Base-by-base conservation (phyloP, 495 filamentous ascomycete genomes). In the Podospora pseudoanserina region DNA sequence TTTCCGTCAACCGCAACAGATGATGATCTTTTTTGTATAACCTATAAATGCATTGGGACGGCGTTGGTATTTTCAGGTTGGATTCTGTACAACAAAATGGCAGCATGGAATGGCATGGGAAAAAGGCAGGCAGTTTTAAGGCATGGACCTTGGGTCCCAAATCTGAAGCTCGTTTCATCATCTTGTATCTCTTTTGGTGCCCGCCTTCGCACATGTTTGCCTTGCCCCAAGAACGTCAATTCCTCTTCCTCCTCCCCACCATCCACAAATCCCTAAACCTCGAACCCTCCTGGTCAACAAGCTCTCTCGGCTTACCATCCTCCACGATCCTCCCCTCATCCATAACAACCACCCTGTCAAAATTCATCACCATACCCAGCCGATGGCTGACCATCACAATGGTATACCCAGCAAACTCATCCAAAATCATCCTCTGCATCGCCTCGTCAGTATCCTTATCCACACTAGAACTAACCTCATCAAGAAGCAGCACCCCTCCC, bases 1-100 rank as follows among this genome's bases (percentile, higher is more conserved):
- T 93, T 88, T 83, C 91, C 23, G 87, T 89, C 44, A 97, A 97
- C 78, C 85, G 94, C 30, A 93, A 82, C 71, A 73, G 81, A 49
- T 61, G 39, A 23, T 18, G 19, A 39, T 67, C 13, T 32, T 55
- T 26, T 16, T 54, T 59, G 60, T n/a, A 16, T 49, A 49, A 3
- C 39, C 39, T 49, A 49, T 49, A 49, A 49, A 49, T 70, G 68
- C 56, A 70, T 67, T 58, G 69, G 18, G 53, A 65, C 39, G 67
- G 67, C 62, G 66, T 68, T 54, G 7, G 7, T 20, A 60, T 57
- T 39, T 11, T 63, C 30, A 16, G 60, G 7, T 7, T 5, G 19
- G 23, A n/a, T 19, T 19, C n/a, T 20, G 55, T 5, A 26, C n/a
- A 58, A 58, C 55, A 58, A 26, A 58, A 58, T 26, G n/a, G 55